phyloP scores from a whole-genome alignment of 371 early-diverging fungal genomes.

The Zopfochytrium polystomum region DNA sequence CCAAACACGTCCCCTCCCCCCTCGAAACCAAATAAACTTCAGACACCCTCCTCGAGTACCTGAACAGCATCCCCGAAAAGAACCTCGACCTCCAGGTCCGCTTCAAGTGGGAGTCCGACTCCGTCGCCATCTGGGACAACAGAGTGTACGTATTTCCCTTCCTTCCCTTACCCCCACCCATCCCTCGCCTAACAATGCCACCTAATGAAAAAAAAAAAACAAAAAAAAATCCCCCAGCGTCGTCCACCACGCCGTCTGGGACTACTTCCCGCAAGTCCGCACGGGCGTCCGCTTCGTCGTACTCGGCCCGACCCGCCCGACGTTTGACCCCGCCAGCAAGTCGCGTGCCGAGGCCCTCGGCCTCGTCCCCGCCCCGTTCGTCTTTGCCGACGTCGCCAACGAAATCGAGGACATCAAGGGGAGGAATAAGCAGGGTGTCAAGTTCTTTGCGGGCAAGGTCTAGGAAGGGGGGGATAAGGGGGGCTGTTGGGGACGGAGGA shows the following conservation, averaged over 20 bases:
- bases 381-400: not conserved
- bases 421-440: not conserved
- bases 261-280: constrained; percentile 48
- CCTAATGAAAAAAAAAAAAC: no score
- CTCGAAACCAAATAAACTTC: no score
- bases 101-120: not conserved
- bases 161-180: not conserved
- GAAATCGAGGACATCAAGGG: not conserved
- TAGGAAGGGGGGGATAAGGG: no score
- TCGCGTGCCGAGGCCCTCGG: not conserved
- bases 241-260: constrained; percentile 52
- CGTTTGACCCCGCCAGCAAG: not conserved
- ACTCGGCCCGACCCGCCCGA: constrained; percentile 29
- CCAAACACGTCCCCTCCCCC: no score
- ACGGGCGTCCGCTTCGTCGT: constrained; percentile 53
- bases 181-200: no score
- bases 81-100: not conserved
- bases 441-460: no score
- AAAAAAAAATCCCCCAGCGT: not conserved
- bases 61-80: not conserved
- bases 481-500: no score
- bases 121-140: not conserved
- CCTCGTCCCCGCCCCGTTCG: not conserved
- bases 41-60: not conserved
- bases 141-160: not conserved